Evolutionary conservation across 805 yeast species (phyloP), one percentile per base, ranked within the genome.

Genomic region (Pichia pseudocactophila): DNA sequence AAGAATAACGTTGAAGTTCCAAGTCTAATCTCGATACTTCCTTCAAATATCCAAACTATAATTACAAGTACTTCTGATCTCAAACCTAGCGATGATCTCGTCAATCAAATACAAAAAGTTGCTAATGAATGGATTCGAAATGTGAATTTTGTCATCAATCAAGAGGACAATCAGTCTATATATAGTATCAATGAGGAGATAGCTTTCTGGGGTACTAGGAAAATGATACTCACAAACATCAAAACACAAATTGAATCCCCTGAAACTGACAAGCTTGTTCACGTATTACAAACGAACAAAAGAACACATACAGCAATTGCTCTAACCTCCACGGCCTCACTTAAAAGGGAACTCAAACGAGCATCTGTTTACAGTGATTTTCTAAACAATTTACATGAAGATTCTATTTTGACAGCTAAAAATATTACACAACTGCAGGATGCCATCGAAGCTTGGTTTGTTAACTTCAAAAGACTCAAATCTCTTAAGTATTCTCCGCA

Each of bases 301-400:
- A 68, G 97, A 48, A 84, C 80, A 54, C 94, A 84, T 56, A 80
- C 86, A 1, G 80, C 89, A 0, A 73, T 77, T n/a, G 71, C 82
- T 30, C 81, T 84, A 52, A 64, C 74, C 28, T 74, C 86, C 6
- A 94, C 85, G 53, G 77, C 82, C 2, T 85, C 86, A 0, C 60
- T 90, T 17, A 59, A 65, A 30, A 78, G 75, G 22, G 75, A 82
- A 13, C 47, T 76, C 11, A 63, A 64, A 4, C 60, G 61, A 18
- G 74, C 87, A 0, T 62, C 65, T 11, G 66, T 69, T n/a, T 78
- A 79, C 54, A 80, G 78, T 48, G 72, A 74, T 8, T 63, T 90
- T 22, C 63, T 87, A 50, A 73, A 73, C 36, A 92, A 82, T 41
- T 64, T 89, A 12, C 95, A 95, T 0, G 58, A 86, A 1, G 69